Evolutionary conservation across 2,329 filamentous ascomycete genomes (phyloP), one percentile per base, ranked within the genome.

Genomic region (Dactylellina haptotyla): DNA sequence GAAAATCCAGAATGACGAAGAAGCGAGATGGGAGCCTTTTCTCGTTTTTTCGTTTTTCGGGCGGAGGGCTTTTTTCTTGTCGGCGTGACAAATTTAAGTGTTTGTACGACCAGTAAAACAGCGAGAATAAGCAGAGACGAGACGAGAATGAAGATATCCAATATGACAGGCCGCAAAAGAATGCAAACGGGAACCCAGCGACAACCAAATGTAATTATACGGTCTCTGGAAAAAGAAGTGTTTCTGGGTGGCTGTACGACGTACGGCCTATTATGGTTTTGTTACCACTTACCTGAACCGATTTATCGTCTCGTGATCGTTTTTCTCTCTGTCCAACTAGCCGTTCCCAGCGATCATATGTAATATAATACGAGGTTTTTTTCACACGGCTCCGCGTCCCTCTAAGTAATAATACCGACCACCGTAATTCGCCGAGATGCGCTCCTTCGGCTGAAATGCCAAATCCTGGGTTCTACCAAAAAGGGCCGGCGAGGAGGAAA

Each of bases 361-460:
- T 58, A 59, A 53, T 51, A 51, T 51, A 4, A 57, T 56, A 32
- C 39, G 58, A 46, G n/a, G 41, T 20, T 18, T 4, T 41, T 16
- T 39, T 32, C n/a, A 26, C 39, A 30, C 56, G 39, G 37, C 41
- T 34, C 32, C 14, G 6, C 14, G 6, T n/a, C 30, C 26, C 34
- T 30, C 50, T 30, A 30, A 26, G 30, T 25, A 50, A 43, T 51
- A 45, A 57, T 54, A 37, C 66, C 57, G 32, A 16, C 43, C 26
- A 39, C 41, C 51, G 39, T 65, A 72, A 65, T 20, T 65, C 67
- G 67, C 51, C 67, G 67, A 72, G 67, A 72, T 72, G 67, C 67
- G 59, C 67, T 72, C 67, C 67, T 72, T 72, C 67, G 67, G 67
- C 67, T 71, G 66, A 71, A 71, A 51, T 71, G 51, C 43, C 58